Conservation (phyloP, 2,329 filamentous ascomycete genomes). For the Bipolaris oryzae region DNA sequence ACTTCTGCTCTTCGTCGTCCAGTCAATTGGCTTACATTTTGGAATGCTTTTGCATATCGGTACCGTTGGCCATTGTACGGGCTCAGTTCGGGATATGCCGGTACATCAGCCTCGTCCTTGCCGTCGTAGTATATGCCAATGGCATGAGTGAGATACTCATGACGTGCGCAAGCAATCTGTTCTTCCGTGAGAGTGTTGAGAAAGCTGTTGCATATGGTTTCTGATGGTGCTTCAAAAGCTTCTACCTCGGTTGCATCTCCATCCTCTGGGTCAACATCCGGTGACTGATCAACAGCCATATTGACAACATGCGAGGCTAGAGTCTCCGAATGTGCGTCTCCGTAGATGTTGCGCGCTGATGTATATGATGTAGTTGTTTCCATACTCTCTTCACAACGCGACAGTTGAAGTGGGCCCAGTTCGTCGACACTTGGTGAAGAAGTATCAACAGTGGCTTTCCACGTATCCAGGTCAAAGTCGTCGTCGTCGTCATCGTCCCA, state of each 20-base stretch:
- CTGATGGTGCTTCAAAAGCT: background rate
- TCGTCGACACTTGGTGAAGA: constrained; percentile 14
- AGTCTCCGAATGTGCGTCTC: background rate
- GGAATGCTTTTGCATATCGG: constrained; percentile 9
- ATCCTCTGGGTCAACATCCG: background rate
- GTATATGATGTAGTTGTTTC: background rate
- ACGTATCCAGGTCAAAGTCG: constrained; percentile 22
- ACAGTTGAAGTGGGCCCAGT: constrained; percentile 15
- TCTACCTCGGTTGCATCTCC: background rate
- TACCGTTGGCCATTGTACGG: background rate
- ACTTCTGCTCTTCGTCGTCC: background rate
- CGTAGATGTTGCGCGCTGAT: background rate
- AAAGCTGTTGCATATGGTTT: background rate
- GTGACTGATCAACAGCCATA: background rate
- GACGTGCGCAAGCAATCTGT: constrained; percentile 4
- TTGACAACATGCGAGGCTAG: background rate
- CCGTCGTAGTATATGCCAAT: constrained; percentile 6
- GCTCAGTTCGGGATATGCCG: constrained; percentile 23
- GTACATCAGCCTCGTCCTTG: constrained; percentile 7
- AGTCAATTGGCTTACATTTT: background rate
- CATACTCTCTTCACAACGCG: background rate
- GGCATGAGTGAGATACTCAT: background rate
- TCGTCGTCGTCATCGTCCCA: constrained; percentile 38
- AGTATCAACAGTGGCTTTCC: constrained; percentile 22
- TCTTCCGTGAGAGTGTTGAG: background rate